phyloP scores from a whole-genome alignment of 148 eudicot species.

The Rhododendron ovatum region DNA sequence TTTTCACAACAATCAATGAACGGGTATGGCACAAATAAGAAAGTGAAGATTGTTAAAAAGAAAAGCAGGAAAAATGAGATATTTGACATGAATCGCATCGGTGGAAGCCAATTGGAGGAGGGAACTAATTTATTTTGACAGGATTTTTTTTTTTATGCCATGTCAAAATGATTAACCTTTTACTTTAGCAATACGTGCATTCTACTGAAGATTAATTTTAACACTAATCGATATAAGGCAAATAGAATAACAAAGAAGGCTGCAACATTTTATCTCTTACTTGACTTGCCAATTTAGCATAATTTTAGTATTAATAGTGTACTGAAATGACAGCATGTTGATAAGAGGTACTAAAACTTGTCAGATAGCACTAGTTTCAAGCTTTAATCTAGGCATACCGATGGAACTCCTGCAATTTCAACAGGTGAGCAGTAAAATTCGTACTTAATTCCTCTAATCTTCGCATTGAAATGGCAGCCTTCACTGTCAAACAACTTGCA shows the following conservation, averaged over 20 bases:
- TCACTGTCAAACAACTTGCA: neutral
- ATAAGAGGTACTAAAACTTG: neutral
- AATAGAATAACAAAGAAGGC: neutral
- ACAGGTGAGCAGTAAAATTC: neutral
- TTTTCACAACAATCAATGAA: no score
- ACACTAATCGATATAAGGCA: neutral
- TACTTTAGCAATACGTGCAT: neutral
- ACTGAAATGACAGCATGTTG: no score
- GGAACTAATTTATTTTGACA: no score
- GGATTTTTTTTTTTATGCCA: neutral
- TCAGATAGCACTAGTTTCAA: neutral
- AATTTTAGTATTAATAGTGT: neutral
- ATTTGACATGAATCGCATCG: no score
- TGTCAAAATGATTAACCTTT: neutral
- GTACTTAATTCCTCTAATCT: neutral
- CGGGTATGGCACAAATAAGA: no score
- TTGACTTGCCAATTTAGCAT: neutral
- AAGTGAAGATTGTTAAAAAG: no score
- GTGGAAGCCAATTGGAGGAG: no score
- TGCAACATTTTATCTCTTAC: neutral
- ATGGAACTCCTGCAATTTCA: constrained; percentile 1
- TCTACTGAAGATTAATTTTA: neutral
- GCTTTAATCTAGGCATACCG: neutral
- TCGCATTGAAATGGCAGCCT: neutral
- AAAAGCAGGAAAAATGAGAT: no score